Conservation (phyloP, 768 basidiomycete species). For the Pholiota conissans region DNA sequence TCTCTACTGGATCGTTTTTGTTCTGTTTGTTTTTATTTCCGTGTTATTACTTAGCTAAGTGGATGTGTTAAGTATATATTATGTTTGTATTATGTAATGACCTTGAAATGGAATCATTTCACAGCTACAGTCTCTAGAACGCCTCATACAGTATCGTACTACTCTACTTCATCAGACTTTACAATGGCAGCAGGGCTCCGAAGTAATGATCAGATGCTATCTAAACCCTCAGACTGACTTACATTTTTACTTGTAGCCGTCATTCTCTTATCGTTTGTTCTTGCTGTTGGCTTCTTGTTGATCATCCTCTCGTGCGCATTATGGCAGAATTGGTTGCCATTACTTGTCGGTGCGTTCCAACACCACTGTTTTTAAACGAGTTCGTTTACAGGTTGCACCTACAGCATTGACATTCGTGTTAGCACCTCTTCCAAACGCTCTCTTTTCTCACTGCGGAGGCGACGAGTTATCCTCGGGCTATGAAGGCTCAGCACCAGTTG, state of each 20-base stretch:
- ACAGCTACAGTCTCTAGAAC: background rate
- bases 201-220: conserved; percentile 39
- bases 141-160: background rate
- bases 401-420: conserved; percentile 92
- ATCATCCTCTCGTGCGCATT: conserved; percentile 97
- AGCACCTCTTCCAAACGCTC: conserved; percentile 92
- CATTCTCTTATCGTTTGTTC: conserved; percentile 94
- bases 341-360: conserved; percentile 83
- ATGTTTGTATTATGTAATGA: conserved; percentile 5
- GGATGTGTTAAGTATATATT: background rate
- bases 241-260: conserved; percentile 62
- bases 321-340: conserved; percentile 95
- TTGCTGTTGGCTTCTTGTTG: conserved; percentile 96
- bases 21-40: background rate
- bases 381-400: conserved; percentile 1
- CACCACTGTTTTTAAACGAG: background rate
- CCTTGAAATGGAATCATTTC: conserved; percentile 4
- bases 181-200: conserved; percentile 69
- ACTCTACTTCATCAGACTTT: conserved; percentile 6
- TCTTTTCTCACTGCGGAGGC: conserved; percentile 89
- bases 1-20: background rate
- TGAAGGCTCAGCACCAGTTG: conserved; percentile 68
- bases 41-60: background rate
- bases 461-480: conserved; percentile 87
- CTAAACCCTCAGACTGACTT: background rate